Base-by-base conservation (phyloP, 345 rosid species). In the Erodium maritimum region DNA sequence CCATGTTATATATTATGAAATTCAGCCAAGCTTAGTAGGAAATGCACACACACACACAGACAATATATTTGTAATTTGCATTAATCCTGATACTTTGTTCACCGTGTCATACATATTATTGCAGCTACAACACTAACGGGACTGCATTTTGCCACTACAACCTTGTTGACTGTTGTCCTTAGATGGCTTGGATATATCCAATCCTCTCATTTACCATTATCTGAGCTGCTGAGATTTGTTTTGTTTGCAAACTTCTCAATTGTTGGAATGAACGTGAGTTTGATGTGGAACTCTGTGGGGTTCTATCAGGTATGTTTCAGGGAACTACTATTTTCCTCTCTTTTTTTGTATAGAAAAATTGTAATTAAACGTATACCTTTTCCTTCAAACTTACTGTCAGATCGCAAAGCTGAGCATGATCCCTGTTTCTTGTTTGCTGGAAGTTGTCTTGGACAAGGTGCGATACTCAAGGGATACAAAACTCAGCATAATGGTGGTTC, bases 91-190 rank as follows among this genome's bases (percentile, higher is more conserved):
- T 37, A 37, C 46, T 37, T 37, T 37, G 10, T 37, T 37, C 10
- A 37, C 13, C 10, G 46, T 37, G 10, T 12, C 10, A 12, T 37
- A 12, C 14, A 6, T 37, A 37, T 37, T 37, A 54, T 18, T 71
- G 87, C 97, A 94, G 99, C 99, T 66, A 90, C 99, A 6, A 94
- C 99, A 21, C 77, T 94, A 70, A 94, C 97, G n/a, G 99, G 99
- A 57, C 75, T 94, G 74, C 99, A 94, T 79, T 94, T 94, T 78
- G 91, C 83, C 52, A 94, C 96, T 5, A 94, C 99, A 12, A 90
- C 99, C 61, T 63, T 79, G 68, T 63, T 94, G 76, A 90, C 99
- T 5, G 52, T 72, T 53, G 60, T 82, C 66, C 83, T 94, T 59
- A 79, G 88, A 61, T 83, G 87, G 96, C 65, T 90, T 69, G 97